phyloP scores from a whole-genome alignment of 768 basidiomycete genomes.

The Floccularia luteovirens region DNA sequence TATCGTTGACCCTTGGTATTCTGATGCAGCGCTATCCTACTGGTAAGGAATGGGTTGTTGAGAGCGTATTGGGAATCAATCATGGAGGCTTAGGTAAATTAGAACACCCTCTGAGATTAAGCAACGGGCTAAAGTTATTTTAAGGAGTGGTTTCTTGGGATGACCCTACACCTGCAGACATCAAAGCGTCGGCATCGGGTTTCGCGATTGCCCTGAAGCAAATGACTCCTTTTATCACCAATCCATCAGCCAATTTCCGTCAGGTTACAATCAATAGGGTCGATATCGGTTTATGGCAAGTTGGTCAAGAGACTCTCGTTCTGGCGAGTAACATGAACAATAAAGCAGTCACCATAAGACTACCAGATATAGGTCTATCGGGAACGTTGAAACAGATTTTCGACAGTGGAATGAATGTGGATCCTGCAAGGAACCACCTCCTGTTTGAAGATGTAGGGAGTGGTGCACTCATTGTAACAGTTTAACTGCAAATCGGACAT shows the following conservation, averaged over 20 bases:
- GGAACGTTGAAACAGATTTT: slow-evolving; percentile 20
- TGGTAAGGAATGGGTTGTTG: slow-evolving; percentile 61
- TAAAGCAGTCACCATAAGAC: slow-evolving; percentile 19
- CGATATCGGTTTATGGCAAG: slow-evolving; percentile 46
- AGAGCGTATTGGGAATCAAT: slow-evolving; percentile 61
- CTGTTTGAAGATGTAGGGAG: slow-evolving; percentile 30
- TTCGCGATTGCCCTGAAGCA: slow-evolving; percentile 37
- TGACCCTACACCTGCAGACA: slow-evolving; percentile 44
- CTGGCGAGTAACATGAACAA: slow-evolving; percentile 47
- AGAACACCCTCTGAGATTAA: neutral
- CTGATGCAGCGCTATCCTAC: slow-evolving; percentile 41
- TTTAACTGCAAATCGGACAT: no score
- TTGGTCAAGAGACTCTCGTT: slow-evolving; percentile 31
- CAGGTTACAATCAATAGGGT: slow-evolving; percentile 31
- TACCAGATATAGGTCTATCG: slow-evolving; percentile 21
- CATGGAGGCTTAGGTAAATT: slow-evolving; percentile 53
- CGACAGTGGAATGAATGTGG: slow-evolving; percentile 23
- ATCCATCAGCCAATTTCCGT: slow-evolving; percentile 28
- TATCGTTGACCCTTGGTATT: neutral
- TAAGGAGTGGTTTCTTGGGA: slow-evolving; percentile 46
- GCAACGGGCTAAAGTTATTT: no score
- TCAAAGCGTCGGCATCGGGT: slow-evolving; percentile 42
- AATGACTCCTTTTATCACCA: slow-evolving; percentile 37
- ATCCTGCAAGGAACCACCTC: slow-evolving; percentile 17
- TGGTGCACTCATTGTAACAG: slow-evolving; percentile 28